Evolutionary conservation across 2,329 filamentous ascomycete species (phyloP).

Genomic region (Cordyceps javanica): DNA sequence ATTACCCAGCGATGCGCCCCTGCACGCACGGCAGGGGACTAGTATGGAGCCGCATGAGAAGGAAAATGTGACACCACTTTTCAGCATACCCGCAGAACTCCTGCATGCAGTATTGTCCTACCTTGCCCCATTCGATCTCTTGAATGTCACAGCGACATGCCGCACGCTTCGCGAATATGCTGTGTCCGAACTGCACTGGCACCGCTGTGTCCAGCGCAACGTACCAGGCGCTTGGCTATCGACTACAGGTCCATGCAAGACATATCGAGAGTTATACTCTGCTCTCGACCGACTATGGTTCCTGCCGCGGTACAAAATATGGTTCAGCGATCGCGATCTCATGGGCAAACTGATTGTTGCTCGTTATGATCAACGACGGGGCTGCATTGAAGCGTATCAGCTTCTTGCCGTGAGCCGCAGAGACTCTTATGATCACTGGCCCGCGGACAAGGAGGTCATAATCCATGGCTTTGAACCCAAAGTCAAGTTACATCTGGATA

Average conservation of each 20-base stretch:
- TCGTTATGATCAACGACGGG: conserved; percentile 67
- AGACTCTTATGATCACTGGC: conserved; percentile 56
- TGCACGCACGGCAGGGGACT: conserved; percentile 3
- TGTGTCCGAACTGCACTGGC: conserved; percentile 66
- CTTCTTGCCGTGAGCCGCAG: conserved; percentile 59
- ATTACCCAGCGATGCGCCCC: conserved; percentile 1
- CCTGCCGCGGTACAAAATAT: conserved; percentile 70
- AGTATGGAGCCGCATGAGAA: conserved; percentile 3
- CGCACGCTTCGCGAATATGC: conserved; percentile 53
- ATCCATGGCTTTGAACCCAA: conserved; percentile 68
- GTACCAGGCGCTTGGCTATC: conserved; percentile 51
- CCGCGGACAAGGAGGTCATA: conserved; percentile 56
- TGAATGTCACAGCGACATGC: conserved; percentile 54
- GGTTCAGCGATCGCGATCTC: conserved; percentile 72
- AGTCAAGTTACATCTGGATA: conserved; percentile 67
- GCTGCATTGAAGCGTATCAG: conserved; percentile 75
- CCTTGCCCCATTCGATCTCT: conserved; percentile 60
- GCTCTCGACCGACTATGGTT: conserved; percentile 82
- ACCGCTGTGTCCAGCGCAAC: conserved; percentile 59
- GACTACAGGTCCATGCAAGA: conserved; percentile 51
- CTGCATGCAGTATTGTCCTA: conserved; percentile 64
- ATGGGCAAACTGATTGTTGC: conserved; percentile 69
- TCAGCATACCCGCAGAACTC: conserved; percentile 66
- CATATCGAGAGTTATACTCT: conserved; percentile 65
- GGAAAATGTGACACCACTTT: conserved; percentile 27